Evolutionary conservation across 2,329 filamentous ascomycete genomes (phyloP), one percentile per base, ranked within the genome.

Genomic region (Canariomyces notabilis): DNA sequence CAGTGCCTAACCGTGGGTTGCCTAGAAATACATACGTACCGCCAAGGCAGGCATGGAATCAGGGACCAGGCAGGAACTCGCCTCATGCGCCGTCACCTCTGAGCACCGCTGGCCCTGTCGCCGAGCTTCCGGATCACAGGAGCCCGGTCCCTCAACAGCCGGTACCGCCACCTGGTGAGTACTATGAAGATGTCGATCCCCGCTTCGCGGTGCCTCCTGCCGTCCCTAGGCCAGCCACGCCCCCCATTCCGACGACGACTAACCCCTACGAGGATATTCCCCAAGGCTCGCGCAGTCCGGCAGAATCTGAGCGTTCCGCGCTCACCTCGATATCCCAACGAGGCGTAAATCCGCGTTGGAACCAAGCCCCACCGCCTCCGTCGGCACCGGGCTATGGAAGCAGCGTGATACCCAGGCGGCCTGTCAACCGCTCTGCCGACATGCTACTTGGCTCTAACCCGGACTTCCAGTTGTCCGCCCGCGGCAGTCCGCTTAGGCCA

Each of bases 151-250:
- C 59, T 18, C 55, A 45, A 43, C 42, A 18, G 19, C 48, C 42
- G 46, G 51, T 23, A 44, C 53, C 46, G 42, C 51, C 57, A 50
- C 64, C 54, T 39, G 69, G 60, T 57, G 68, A 77, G 52, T 97
- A 97, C 67, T 95, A 94, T 61, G 93, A 97, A 73, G 91, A 97
- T 63, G 81, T 95, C 11, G 89, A 95, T 55, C 89, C 91, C 36
- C 86, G 83, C 46, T 97, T 96, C 60, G 85, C 82, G 26, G 76
- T 80, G 46, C 64, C 60, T 33, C 56, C 58, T 44, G 48, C 51
- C 34, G 49, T 57, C 44, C 60, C 42, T 52, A 64, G 29, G 56
- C 64, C 45, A 59, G 66, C 60, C 59, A 49, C 54, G 42, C 55
- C 50, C 50, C 62, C 50, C 46, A 45, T 60, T 35, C 56, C 58